Base-by-base conservation (phyloP, 371 early-diverging fungal genomes). In the Syncephalastrum racemosum region DNA sequence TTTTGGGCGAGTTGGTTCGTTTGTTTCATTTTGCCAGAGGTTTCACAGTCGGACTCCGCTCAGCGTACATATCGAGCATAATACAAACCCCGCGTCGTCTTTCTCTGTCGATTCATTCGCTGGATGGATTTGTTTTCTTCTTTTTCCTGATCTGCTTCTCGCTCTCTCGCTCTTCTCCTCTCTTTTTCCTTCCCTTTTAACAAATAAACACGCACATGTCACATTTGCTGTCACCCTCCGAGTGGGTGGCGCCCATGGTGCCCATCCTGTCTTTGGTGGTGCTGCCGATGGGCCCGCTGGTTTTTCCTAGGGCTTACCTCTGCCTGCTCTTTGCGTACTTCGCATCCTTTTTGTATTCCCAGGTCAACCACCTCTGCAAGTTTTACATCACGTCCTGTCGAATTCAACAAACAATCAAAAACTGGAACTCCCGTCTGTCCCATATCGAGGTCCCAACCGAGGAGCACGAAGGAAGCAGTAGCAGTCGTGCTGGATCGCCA, bases 201-300 rank as follows among this genome's bases (percentile, higher is more conserved):
- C 46, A 19, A 19, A 45, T 45, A 45, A 45, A 45, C 46, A 15
- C 16, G 46, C 16, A 19, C 31, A 62, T 62, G 62, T 54, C 54
- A 23, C 60, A 53, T 48, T 52, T 75, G 44, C 40, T 27, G 19
- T 67, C 69, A 36, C 74, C 71, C 15, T 64, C 71, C 48, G 77
- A 77, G 59, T 69, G 73, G 77, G 77, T 73, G 6, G 77, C 77
- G 4, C 77, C 77, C 39, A 23, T 73, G 5, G 68, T 68, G 10
- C 70, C 77, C 2, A 58, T 77, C 8, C 53, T 59, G 20, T 68
- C 73, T 7, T 23, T 77, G 41, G 66, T 64, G 13, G 50, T 77
- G 20, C 59, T 77, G 16, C 74, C 71, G 25, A 45, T 72, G 10
- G 77, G 77, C 0, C 77, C 77, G 4, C 10, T 77, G n/a, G 58